Conservation (phyloP, 1,284 basidiomycete species). For the Rhizoctonia solani region DNA sequence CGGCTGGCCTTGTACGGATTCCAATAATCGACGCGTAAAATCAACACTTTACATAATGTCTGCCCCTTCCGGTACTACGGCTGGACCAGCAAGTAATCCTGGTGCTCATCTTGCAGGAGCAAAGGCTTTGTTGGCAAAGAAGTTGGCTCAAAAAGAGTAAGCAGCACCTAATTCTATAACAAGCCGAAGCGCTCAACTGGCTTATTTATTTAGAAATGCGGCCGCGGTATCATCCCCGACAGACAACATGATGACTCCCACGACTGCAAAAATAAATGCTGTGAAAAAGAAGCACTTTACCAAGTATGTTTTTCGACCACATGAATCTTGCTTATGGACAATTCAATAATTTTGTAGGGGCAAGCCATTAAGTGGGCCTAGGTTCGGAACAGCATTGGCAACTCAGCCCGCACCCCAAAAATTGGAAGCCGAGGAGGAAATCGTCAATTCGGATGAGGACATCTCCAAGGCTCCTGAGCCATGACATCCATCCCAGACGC, state of each 20-base stretch:
- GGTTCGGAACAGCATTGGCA: slow-evolving; percentile 11
- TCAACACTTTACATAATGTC: slow-evolving; percentile 1
- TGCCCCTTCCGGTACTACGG: slow-evolving; percentile 52
- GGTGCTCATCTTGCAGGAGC: slow-evolving; percentile 53
- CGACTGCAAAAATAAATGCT: slow-evolving; percentile 83
- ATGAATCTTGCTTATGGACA: neutral
- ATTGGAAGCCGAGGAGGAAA: slow-evolving; percentile 1
- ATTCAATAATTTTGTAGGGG: neutral
- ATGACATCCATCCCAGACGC: neutral
- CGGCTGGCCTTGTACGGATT: too few relatives aligned
- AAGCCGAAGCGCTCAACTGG: slow-evolving; percentile 16
- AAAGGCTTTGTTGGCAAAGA: slow-evolving; percentile 86
- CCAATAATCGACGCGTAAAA: neutral
- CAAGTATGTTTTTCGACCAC: slow-evolving; percentile 63
- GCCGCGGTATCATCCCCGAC: slow-evolving; percentile 81
- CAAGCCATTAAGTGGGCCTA: slow-evolving; percentile 33
- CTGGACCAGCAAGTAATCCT: slow-evolving; percentile 71
- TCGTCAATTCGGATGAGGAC: neutral
- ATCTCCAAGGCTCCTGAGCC: neutral
- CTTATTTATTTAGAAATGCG: slow-evolving; percentile 67
- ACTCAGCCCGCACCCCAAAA: slow-evolving; percentile 13
- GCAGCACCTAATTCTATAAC: slow-evolving; percentile 44
- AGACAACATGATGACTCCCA: slow-evolving; percentile 90
- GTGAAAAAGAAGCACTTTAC: slow-evolving; percentile 90
- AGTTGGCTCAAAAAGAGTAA: slow-evolving; percentile 80